Conservation (phyloP, 805 yeast genomes). For the Wickerhamiella shivajii region DNA sequence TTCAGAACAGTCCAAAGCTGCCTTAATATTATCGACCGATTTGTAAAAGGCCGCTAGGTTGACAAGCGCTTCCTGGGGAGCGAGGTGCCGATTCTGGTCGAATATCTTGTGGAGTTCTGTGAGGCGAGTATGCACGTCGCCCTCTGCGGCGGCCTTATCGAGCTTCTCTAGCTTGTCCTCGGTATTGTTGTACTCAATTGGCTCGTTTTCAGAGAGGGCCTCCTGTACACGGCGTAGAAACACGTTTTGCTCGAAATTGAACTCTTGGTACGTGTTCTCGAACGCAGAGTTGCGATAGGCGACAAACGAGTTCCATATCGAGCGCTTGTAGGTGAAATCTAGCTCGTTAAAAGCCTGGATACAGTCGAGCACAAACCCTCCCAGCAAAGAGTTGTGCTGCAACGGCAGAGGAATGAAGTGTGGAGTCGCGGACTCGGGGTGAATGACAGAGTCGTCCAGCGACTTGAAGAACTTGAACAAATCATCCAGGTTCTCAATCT, state of each 20-base stretch:
- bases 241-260: background rate
- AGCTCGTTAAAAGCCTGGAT: background rate
- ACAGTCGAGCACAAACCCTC: background rate
- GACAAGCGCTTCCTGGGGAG: constrained; percentile 45
- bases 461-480: too few relatives aligned
- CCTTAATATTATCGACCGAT: constrained; percentile 46
- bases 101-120: background rate
- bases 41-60: constrained; percentile 60
- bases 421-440: too few relatives aligned
- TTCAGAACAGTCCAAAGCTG: constrained; percentile 65
- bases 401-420: too few relatives aligned
- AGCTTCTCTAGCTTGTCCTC: background rate
- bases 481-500: too few relatives aligned
- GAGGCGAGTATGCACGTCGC: background rate
- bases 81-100: background rate
- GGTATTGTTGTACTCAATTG: background rate
- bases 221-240: background rate
- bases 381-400: background rate
- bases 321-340: background rate
- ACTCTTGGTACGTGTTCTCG: background rate
- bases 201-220: background rate
- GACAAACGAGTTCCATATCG: background rate
- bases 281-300: background rate
- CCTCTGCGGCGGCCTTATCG: background rate
- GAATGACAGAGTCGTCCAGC: too few relatives aligned